Evolutionary conservation across 345 rosid species (phyloP), one percentile per base, ranked within the genome.

Genomic region (Dipteronia sinensis): DNA sequence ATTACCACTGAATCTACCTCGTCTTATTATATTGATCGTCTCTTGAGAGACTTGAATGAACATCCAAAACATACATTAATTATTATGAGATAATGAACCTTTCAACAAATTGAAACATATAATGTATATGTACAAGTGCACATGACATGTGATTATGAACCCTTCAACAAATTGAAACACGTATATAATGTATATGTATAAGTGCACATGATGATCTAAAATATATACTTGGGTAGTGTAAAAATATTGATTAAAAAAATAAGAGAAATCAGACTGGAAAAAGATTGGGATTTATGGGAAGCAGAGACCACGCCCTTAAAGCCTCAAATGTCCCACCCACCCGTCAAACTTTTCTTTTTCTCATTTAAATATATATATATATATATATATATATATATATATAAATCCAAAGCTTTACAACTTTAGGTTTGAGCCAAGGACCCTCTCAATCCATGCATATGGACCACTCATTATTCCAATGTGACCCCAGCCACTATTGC

Each of bases 271-370:
- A 75, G 70, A 66, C 53, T 70, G 73, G 59, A 77, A 66, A 76
- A 53, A 22, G 38, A 34, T 51, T 76, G 70, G 63, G 58, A 22
- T 59, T 86, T 79, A 81, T 81, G 73, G 88, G 83, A 77, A 80
- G 63, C 19, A 79, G 88, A 69, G 88, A 82, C 81, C 90, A 83
- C 85, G 87, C 88, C 81, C 65, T 53, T 71, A 77, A 80, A 81
- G 80, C 31, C 61, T 34, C 44, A 29, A 47, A 73, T 44, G 79
- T 69, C 87, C 81, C 86, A 75, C 73, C 7, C 7, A 61, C 73
- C 23, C 23, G 51, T 31, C 64, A 46, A 81, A 55, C 75, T 68
- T 62, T 53, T 38, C 19, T 29, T 76, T 25, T 47, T 64, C 31
- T 23, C 72, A 74, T 76, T 79, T 76, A 73, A 58, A 67, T 22